Evolutionary conservation across 1,139 yeast genomes (phyloP), one percentile per base, ranked within the genome.

Genomic region (Blastobotrys malaysiensis): DNA sequence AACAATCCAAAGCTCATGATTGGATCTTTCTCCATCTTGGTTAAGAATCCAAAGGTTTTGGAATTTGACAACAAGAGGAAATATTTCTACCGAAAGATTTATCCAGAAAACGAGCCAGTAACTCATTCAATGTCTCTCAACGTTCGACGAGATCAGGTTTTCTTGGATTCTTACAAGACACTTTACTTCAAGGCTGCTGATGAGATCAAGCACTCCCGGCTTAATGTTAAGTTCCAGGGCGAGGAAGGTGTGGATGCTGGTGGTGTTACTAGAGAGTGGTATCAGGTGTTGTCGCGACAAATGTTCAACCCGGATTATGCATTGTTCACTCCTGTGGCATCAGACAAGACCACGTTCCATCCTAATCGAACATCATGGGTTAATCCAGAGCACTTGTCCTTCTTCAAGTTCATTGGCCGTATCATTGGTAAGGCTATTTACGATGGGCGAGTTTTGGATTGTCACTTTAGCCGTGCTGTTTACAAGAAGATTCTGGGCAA

Each of bases 201-300:
- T 13, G 95, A 88, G 57, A 83, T 91, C 67, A 82, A 84, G 63
- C 78, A 81, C 52, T 80, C 93, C 3, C 84, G 86, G 59, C 74
- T 93, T 61, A 93, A 87, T 54, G 83, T 95, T 47, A 80, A 79
- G 31, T 95, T 95, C 73, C 86, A 84, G 62, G 97, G 96, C 3
- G 99, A 95, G 69, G 87, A 88, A 56, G 99, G 99, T 62, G 88
- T 93, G 51, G 99, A 95, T 76, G 99, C 97, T 2, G 99, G 99
- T 63, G 99, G 99, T 52, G 86, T 95, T 20, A 89, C 97, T 0
- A 78, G 99, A 65, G 99, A 95, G 69, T 95, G 99, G 99, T 91
- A 86, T 66, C 98, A 90, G 68, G 96, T 91, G 9, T 73, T 95
- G 55, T 86, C 97, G 0, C 77, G 97, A 58, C 98, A 93, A 70